Conservation (phyloP, 1,139 yeast genomes). For the Kodamaea suecica region DNA sequence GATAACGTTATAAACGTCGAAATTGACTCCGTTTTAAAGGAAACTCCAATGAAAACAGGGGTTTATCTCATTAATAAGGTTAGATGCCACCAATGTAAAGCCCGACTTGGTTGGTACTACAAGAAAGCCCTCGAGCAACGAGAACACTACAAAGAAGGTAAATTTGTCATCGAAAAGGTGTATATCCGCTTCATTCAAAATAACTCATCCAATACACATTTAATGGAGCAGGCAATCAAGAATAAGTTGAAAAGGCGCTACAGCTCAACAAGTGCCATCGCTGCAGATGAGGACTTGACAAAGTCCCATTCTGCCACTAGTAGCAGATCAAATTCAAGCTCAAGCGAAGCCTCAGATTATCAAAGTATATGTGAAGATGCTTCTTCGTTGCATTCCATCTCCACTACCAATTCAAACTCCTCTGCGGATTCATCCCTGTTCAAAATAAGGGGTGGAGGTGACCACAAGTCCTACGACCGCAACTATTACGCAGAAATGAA, state of each 20-base stretch:
- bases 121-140: constrained; percentile 51
- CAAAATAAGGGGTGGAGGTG: neutral
- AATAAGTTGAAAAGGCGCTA: constrained; percentile 26
- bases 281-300: constrained; percentile 10
- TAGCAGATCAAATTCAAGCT: constrained; percentile 6
- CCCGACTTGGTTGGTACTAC: constrained; percentile 75
- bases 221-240: constrained; percentile 29
- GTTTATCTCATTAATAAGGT: constrained; percentile 61
- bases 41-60: constrained; percentile 67
- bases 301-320: constrained; percentile 3
- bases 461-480: neutral
- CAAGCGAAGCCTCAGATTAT: constrained; percentile 3
- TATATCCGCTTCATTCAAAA: constrained; percentile 19
- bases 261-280: constrained; percentile 12
- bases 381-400: constrained; percentile 1
- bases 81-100: constrained; percentile 62
- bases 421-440: neutral
- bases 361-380: constrained; percentile 2
- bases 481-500: constrained; percentile 2
- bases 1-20: constrained; percentile 45
- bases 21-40: constrained; percentile 29
- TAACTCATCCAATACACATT: constrained; percentile 17
- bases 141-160: constrained; percentile 75
- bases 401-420: constrained; percentile 1
- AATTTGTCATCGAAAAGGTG: constrained; percentile 64